Conservation (phyloP, 2,329 filamentous ascomycete species). For the Coniosporium tulheliwenetii region DNA sequence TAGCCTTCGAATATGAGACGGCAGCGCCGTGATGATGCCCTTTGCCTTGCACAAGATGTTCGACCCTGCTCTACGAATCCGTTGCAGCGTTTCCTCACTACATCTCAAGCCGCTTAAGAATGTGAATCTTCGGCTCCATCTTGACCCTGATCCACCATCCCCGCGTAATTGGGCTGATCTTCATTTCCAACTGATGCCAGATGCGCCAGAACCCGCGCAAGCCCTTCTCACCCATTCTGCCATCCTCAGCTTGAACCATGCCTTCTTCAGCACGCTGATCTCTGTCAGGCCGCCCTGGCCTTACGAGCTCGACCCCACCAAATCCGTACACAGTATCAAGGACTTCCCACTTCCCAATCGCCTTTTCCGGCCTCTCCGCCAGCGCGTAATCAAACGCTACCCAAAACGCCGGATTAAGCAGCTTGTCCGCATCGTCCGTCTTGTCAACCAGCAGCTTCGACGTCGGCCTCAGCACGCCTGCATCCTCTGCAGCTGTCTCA, state of each 20-base stretch:
- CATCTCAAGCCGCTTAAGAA: slow-evolving; percentile 23
- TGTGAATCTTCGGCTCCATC: slow-evolving; percentile 37
- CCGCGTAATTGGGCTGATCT: slow-evolving; percentile 16
- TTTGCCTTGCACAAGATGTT: too few relatives aligned
- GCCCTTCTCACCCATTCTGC: slow-evolving; percentile 4
- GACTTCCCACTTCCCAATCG: slow-evolving; percentile 37
- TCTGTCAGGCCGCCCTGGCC: slow-evolving; percentile 11
- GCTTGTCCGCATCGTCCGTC: slow-evolving; percentile 32
- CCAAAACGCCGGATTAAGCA: slow-evolving; percentile 40
- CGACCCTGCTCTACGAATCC: too few relatives aligned
- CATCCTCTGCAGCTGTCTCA: slow-evolving; percentile 5
- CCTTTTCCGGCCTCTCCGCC: slow-evolving; percentile 31
- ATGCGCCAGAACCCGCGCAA: slow-evolving; percentile 1
- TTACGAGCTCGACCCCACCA: slow-evolving; percentile 31
- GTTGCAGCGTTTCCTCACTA: too few relatives aligned
- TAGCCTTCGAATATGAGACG: too few relatives aligned
- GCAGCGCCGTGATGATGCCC: too few relatives aligned
- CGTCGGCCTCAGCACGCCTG: slow-evolving; percentile 5
- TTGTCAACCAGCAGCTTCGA: slow-evolving; percentile 37
- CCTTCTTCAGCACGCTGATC: slow-evolving; percentile 3
- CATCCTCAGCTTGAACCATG: slow-evolving; percentile 2
- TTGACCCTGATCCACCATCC: slow-evolving; percentile 40
- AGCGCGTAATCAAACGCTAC: slow-evolving; percentile 41
- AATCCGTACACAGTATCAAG: slow-evolving; percentile 35
- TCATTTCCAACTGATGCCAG: slow-evolving; percentile 15